phyloP scores from a whole-genome alignment of 306 rosid species.

The Hylodesmum podocarpum region DNA sequence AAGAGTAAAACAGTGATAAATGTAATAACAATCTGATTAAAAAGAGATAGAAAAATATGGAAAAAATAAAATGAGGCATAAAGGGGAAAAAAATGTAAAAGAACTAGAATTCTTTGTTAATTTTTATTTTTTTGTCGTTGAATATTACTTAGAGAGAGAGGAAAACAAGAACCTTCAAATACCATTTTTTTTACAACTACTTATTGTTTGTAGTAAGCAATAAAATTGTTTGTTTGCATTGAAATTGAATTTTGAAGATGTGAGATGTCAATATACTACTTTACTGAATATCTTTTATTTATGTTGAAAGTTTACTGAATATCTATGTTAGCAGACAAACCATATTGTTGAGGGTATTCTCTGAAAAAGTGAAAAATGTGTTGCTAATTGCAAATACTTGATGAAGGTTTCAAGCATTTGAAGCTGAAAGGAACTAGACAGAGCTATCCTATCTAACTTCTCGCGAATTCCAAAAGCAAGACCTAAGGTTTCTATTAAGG shows the following conservation, averaged over 20 bases:
- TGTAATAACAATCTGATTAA: not conserved
- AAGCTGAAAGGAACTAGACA: slow-evolving; percentile 36
- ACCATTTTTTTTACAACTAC: too few relatives aligned
- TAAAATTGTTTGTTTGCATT: not conserved
- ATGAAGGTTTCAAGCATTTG: slow-evolving; percentile 57
- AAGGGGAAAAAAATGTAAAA: not conserved
- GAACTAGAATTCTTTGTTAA: not conserved
- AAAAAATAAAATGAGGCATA: too few relatives aligned
- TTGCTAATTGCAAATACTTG: slow-evolving; percentile 28
- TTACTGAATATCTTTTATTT: not conserved
- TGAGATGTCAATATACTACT: not conserved
- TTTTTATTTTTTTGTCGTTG: not conserved
- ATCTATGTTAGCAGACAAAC: not conserved
- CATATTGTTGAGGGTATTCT: not conserved
- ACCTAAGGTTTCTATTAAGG: not conserved
- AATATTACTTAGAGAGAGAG: too few relatives aligned
- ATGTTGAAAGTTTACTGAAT: too few relatives aligned
- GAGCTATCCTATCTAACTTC: not conserved
- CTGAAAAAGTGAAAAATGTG: not conserved
- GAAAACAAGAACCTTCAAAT: not conserved
- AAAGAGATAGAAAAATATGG: not conserved
- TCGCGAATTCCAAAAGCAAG: not conserved
- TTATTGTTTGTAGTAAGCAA: not conserved
- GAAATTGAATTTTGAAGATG: not conserved
- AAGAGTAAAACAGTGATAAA: not conserved